Base-by-base conservation (phyloP, 2,329 filamentous ascomycete genomes). In the Erysiphe neolycopersici region DNA sequence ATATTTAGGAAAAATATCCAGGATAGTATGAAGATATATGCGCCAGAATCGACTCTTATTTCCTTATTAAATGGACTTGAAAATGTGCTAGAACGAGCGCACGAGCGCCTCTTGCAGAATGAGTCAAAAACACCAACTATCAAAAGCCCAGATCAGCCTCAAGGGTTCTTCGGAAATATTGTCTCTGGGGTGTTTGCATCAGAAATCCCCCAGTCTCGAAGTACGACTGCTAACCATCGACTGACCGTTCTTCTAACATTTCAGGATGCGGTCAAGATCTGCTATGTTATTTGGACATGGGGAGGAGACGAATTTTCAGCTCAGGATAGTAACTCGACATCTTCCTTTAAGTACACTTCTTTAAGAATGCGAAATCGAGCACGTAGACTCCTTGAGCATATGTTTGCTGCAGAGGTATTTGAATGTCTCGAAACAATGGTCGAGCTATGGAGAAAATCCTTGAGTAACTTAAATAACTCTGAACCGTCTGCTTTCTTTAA, bases 271-370 rank as follows among this genome's bases (percentile, higher is more conserved):
- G 82, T 95, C 46, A 74, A 83, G 19, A 80, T 92, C 42, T 93
- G 85, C 59, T 91, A 92, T 56, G 73, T 68, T 12, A 93, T 98
- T 43, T 98, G 91, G 89, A 80, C 81, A 0, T 98, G 89, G 87
- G 82, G 70, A 13, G 69, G 79, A 5, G 72, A 77, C 54, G 74
- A 77, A 52, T 62, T 66, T 16, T 59, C 58, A 8, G 60, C 62
- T 18, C 71, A 78, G 44, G 79, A 92, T 54, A 55, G 63, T 1
- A 67, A 69, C 29, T 87, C 78, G 14, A 67, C 67, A 5, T 81
- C 84, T 9, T 94, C 85, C 0, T 92, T 93, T 58, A 76, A 71
- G 48, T 92, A 93, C 60, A 93, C 84, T 1, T 92, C 85, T 9
- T 61, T 93, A 43, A 77, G 85, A 19, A 81, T 95, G 73, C 75